phyloP scores from a whole-genome alignment of 768 basidiomycete species.

The Peribolospora kevripleyi region DNA sequence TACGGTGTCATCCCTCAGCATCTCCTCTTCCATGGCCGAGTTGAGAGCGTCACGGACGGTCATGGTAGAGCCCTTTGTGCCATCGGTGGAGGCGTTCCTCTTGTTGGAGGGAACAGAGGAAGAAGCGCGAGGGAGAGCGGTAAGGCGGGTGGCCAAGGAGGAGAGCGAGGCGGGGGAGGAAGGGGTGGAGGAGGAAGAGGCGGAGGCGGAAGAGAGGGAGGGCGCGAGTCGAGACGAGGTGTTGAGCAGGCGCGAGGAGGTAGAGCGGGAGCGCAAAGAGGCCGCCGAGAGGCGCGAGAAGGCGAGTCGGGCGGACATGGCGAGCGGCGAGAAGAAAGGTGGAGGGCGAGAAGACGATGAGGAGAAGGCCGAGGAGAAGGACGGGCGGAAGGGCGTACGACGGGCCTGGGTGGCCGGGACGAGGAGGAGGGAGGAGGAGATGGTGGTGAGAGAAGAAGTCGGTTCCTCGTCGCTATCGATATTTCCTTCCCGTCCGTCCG shows the following conservation, averaged over 20 bases:
- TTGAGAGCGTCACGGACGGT: constrained; percentile 96
- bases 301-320: background rate
- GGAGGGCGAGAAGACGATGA: background rate
- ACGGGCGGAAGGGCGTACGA: background rate
- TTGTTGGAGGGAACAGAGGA: background rate
- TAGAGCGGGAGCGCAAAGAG: background rate
- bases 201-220: constrained; percentile 1
- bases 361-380: background rate
- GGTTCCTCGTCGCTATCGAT: no score
- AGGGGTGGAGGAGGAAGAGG: background rate
- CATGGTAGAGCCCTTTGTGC: constrained; percentile 26
- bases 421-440: no score
- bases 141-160: constrained; percentile 1
- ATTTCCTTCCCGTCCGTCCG: no score
- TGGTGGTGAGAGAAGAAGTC: no score
- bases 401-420: no score
- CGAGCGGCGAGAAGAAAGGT: background rate
- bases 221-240: background rate
- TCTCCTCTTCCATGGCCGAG: constrained; percentile 96
- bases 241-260: no score
- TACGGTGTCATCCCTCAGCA: constrained; percentile 81
- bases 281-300: background rate
- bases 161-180: background rate
- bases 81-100: constrained; percentile 5
- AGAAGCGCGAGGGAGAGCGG: background rate